Evolutionary conservation across 495 filamentous ascomycete genomes (phyloP).

Genomic region (Neurospora sp.): DNA sequence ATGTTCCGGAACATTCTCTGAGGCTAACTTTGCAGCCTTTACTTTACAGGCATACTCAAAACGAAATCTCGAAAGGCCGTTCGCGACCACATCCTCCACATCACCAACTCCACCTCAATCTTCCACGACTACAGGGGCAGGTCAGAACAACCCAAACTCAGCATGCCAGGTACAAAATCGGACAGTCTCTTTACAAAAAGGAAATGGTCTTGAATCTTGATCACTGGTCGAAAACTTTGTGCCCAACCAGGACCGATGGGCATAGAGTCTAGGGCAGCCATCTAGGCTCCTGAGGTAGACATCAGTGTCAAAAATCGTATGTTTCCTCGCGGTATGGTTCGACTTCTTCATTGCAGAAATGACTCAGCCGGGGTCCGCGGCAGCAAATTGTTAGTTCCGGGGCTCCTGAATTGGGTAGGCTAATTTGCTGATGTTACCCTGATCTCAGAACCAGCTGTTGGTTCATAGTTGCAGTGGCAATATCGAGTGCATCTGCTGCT

Average conservation of each 20-base stretch:
- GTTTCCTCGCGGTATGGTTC: neutral
- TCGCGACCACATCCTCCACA: neutral
- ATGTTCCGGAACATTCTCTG: neutral
- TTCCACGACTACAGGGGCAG: neutral
- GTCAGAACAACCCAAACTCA: too few species aligned
- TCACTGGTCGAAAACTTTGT: too few species aligned
- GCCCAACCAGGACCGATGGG: too few species aligned
- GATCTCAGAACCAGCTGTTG: neutral
- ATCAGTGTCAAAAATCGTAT: too few species aligned
- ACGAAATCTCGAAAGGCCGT: neutral
- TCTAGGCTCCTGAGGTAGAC: too few species aligned
- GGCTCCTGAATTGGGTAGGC: neutral
- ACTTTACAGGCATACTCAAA: too few species aligned
- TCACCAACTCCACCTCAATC: neutral
- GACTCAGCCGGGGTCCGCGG: neutral
- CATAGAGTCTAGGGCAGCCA: neutral
- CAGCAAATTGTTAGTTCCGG: neutral
- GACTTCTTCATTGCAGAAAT: neutral
- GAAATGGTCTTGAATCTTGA: too few species aligned
- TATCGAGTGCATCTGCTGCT: neutral
- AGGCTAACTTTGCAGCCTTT: neutral
- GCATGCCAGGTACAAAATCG: too few species aligned
- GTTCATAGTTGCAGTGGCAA: neutral
- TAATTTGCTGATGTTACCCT: neutral
- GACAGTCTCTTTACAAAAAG: too few species aligned